These are phyloP conservation scores for Neurospora sp. DNA, from an alignment of 495 filamentous ascomycete genomes.

Conservation along the genomic window DNA sequence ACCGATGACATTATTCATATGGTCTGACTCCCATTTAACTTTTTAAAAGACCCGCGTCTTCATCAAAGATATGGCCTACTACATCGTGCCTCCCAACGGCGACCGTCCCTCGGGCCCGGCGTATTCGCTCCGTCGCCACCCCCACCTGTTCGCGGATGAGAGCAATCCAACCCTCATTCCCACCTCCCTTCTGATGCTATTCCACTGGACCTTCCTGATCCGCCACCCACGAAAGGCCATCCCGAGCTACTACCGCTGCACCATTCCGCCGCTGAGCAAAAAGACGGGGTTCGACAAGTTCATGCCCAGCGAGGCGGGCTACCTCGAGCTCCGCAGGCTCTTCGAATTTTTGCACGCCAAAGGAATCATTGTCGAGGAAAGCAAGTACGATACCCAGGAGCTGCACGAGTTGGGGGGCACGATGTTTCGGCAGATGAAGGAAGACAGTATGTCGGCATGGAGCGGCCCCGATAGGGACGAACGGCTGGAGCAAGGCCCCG, in stretches of 20 bases:
- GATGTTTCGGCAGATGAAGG: too few species aligned
- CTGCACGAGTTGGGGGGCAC: not conserved
- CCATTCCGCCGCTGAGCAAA: conserved; percentile 71
- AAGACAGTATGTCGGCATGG: too few species aligned
- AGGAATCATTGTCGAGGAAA: conserved; percentile 47
- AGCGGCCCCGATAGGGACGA: too few species aligned
- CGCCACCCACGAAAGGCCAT: conserved; percentile 81
- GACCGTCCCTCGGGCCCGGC: conserved; percentile 19
- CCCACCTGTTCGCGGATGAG: conserved; percentile 39
- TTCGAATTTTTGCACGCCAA: conserved; percentile 68
- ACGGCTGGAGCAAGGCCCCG: not conserved
- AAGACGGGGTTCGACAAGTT: conserved; percentile 82
- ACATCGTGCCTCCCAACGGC: conserved; percentile 66
- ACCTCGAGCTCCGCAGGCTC: conserved; percentile 69
- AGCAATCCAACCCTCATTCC: conserved; percentile 87
- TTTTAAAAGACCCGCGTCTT: conserved; percentile 71
- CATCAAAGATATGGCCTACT: conserved; percentile 96
- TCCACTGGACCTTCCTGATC: conserved; percentile 97
- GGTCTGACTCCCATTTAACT: not conserved
- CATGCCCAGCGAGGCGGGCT: conserved; percentile 78
- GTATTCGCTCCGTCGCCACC: not conserved
- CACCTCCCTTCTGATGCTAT: conserved; percentile 50
- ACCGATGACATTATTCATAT: not conserved
- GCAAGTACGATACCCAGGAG: not conserved
- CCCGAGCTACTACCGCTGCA: conserved; percentile 90